Percentiles rank a stretch among this genome's conserved stretches.
Conservation (phyloP, 768 basidiomycete species). For the Glaciozyma antarctica region DNA sequence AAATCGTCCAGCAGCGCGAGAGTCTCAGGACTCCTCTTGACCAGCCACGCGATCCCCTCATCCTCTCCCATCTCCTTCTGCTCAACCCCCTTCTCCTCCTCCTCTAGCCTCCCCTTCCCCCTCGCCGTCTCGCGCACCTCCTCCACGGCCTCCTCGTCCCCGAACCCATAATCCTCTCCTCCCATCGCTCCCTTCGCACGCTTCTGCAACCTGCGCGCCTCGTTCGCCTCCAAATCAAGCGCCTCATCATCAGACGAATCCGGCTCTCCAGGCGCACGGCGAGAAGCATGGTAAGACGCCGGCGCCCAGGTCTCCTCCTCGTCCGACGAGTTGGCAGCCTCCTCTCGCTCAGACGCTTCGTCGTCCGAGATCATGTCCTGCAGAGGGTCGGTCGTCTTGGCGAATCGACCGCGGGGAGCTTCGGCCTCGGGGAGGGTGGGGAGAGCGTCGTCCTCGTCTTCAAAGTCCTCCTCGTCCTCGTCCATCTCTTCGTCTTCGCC, state of each 20-base stretch:
- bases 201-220: conserved; percentile 32
- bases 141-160: background rate
- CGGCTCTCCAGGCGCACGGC: conserved; percentile 25
- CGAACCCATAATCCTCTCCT: conserved; percentile 26
- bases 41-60: conserved; percentile 32
- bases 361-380: background rate
- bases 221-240: conserved; percentile 30
- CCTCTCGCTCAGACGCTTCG: background rate
- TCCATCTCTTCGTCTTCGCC: conserved; percentile 22
- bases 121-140: background rate
- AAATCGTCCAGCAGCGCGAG: conserved; percentile 35
- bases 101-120: background rate
- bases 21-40: conserved; percentile 31
- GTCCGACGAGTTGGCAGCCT: background rate
- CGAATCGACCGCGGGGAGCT: conserved; percentile 2
- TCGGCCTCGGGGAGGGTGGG: background rate
- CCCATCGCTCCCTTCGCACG: conserved; percentile 14
- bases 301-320: conserved; percentile 28
- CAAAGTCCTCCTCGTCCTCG: conserved; percentile 32
- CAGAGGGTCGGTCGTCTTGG: background rate
- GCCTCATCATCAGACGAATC: conserved; percentile 32
- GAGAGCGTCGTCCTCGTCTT: background rate
- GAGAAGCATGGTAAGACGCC: conserved; percentile 25
- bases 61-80: conserved; percentile 12
- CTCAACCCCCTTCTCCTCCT: background rate